phyloP scores from a whole-genome alignment of 2,329 filamentous ascomycete species.

The Trichoderma simmonsii region DNA sequence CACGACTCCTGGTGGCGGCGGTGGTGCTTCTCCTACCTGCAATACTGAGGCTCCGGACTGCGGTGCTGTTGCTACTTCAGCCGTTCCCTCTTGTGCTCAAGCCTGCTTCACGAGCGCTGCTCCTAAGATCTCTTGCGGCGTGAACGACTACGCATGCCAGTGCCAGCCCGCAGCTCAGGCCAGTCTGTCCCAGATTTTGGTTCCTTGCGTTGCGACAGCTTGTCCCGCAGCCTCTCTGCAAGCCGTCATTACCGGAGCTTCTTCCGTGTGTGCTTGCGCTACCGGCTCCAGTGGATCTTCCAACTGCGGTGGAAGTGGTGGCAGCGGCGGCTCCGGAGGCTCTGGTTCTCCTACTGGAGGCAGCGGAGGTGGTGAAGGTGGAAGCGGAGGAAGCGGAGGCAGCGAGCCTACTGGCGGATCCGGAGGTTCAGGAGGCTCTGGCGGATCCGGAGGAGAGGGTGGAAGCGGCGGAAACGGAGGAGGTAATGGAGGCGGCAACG shows the following conservation, averaged over 20 bases:
- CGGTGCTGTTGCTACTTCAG: constrained; percentile 26
- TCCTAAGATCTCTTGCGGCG: constrained; percentile 28
- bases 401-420: background rate
- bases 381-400: background rate
- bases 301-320: constrained; percentile 7
- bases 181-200: constrained; percentile 25
- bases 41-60: constrained; percentile 23
- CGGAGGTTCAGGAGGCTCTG: background rate
- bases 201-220: constrained; percentile 27
- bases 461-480: constrained; percentile 10
- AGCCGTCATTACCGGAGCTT: constrained; percentile 28
- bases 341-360: background rate
- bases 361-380: background rate
- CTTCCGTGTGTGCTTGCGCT: constrained; percentile 24
- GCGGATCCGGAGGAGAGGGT: constrained; percentile 3
- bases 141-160: constrained; percentile 29
- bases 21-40: constrained; percentile 16
- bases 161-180: constrained; percentile 26
- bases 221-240: constrained; percentile 24
- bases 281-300: constrained; percentile 11
- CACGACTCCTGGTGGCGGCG: background rate
- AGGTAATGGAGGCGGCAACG: constrained; percentile 12
- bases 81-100: constrained; percentile 29
- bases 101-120: constrained; percentile 29
- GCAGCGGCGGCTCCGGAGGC: too few relatives aligned